A percentile compares a stretch with the other conserved stretches of the same genome.
Conservation (phyloP, 2,329 filamentous ascomycete species). For the Kalmusia sp. region DNA sequence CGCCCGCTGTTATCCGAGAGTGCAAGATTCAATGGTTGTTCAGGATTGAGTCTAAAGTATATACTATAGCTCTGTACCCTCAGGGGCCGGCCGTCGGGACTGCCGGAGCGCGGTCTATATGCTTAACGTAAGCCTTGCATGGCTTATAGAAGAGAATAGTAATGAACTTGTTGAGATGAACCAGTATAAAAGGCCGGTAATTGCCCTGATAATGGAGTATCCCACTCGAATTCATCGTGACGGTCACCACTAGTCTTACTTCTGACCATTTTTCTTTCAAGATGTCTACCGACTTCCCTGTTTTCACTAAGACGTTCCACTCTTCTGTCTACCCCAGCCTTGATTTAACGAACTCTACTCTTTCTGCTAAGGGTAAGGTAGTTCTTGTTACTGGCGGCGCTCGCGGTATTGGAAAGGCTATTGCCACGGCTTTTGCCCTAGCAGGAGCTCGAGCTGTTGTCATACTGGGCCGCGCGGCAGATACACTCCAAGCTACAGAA, state of each 20-base stretch:
- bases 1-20: too few species aligned
- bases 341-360: slow-evolving; percentile 32
- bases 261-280: background rate
- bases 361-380: slow-evolving; percentile 19
- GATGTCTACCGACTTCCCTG: slow-evolving; percentile 1
- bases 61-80: too few species aligned
- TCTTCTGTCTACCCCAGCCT: slow-evolving; percentile 14
- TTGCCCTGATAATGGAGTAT: background rate
- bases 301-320: slow-evolving; percentile 5
- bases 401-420: slow-evolving; percentile 4
- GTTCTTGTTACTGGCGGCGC: slow-evolving; percentile 41
- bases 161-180: too few species aligned
- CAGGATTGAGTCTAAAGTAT: too few species aligned
- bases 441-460: slow-evolving; percentile 9
- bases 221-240: background rate
- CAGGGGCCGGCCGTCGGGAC: too few species aligned
- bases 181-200: background rate
- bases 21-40: too few species aligned
- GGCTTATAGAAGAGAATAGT: background rate
- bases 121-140: background rate
- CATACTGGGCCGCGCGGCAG: slow-evolving; percentile 28
- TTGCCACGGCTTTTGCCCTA: slow-evolving; percentile 2
- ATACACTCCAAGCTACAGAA: background rate
- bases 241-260: background rate
- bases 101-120: too few species aligned